phyloP scores from a whole-genome alignment of 2,329 filamentous ascomycete genomes.

The Alternaria brassicae region DNA sequence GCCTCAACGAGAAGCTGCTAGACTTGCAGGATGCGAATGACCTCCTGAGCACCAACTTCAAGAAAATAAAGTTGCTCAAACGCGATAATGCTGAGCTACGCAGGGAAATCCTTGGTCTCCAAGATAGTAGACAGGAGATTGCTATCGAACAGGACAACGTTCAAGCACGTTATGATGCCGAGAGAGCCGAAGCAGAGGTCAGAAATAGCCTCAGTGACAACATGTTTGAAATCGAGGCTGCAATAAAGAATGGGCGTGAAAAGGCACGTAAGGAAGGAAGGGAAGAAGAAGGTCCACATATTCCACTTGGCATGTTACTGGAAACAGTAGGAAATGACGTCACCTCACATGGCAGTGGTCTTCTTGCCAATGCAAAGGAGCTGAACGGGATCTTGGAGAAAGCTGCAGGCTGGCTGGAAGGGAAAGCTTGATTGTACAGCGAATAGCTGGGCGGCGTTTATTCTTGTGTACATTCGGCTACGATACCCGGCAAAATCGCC shows the following conservation, averaged over 20 bases:
- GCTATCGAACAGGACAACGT: slow-evolving; percentile 60
- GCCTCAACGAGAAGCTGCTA: slow-evolving; percentile 59
- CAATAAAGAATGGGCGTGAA: slow-evolving; percentile 44
- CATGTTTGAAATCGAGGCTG: slow-evolving; percentile 49
- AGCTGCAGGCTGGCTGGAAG: slow-evolving; percentile 47
- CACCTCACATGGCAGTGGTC: slow-evolving; percentile 40
- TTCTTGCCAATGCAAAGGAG: slow-evolving; percentile 37
- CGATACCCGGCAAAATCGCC: slow-evolving; percentile 19
- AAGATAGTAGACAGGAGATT: slow-evolving; percentile 57
- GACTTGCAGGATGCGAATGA: slow-evolving; percentile 61
- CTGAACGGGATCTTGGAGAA: slow-evolving; percentile 48
- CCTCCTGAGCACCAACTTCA: slow-evolving; percentile 56
- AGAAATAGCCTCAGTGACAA: slow-evolving; percentile 38
- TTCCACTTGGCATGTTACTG: slow-evolving; percentile 43
- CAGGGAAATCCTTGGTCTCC: slow-evolving; percentile 57
- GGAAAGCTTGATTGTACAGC: slow-evolving; percentile 29
- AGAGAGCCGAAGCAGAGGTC: slow-evolving; percentile 34
- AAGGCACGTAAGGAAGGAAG: slow-evolving; percentile 39
- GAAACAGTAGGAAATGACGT: slow-evolving; percentile 39
- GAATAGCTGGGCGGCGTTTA: slow-evolving; percentile 4
- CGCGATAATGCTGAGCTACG: slow-evolving; percentile 56
- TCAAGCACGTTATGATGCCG: slow-evolving; percentile 41
- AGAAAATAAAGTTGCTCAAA: slow-evolving; percentile 55
- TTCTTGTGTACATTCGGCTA: slow-evolving; percentile 11
- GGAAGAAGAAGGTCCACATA: slow-evolving; percentile 43